Base-by-base conservation (phyloP, 495 filamentous ascomycete genomes). In the Aspergillus steynii region DNA sequence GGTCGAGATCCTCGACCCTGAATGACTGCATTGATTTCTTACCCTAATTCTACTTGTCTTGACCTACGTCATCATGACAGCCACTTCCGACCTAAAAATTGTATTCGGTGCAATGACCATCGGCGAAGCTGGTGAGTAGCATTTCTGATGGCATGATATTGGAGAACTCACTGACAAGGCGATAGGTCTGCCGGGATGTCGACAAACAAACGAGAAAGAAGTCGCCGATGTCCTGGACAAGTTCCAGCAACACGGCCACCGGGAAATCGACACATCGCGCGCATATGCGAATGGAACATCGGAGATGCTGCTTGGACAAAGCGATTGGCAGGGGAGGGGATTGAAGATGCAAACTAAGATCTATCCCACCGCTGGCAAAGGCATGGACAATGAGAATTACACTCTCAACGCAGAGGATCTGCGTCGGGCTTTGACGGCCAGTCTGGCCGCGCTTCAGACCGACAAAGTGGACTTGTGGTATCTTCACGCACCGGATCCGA, bases 241-340 rank as follows among this genome's bases (percentile, higher is more conserved):
- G 34, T 84, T 87, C 68, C 80, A 85, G 65, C 53, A 55, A 3
- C 66, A 77, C 61, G 82, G 84, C 32, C 80, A 85, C 71, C 75
- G 73, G 51, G 81, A 85, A 59, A 65, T 86, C 59, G 83, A 85
- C 69, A 83, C 82, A 3, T 80, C 83, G 6, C 76, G 79, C 27
- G 58, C 71, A 6, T 84, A 84, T 50, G 80, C 77, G 29, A 69
- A 68, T n/a, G 82, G 82, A n/a, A 64, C 71, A 10, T 79, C 79
- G 0, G 82, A 85, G 63, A 63, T 72, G 50, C 72, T 71, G 34
- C 79, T 85, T 3, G 80, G 73, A 4, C 62, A 79, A 10, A 63
- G 76, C 29, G 60, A 79, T 14, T 83, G 76, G 75, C 67, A 77
- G 63, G 53, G 25, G 29, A 9, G 53, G 14, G 65, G 79, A 45